These are phyloP conservation scores for Wilcoxina mikolae DNA, from an alignment of 495 filamentous ascomycete genomes.

Conservation along the genomic window DNA sequence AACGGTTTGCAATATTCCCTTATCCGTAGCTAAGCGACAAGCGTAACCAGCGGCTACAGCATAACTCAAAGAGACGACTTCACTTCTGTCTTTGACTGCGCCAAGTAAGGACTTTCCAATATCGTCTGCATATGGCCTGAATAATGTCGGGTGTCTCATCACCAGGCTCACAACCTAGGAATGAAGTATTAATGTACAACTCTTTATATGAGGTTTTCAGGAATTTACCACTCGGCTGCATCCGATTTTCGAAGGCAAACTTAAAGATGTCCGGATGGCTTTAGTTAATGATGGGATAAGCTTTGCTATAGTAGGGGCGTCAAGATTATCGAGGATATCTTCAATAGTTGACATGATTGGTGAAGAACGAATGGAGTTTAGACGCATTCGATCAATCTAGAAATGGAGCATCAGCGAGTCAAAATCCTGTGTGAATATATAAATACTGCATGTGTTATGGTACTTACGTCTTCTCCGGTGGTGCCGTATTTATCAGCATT, in stretches of 20 bases:
- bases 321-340: slow-evolving; percentile 70
- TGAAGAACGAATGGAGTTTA: slow-evolving; percentile 63
- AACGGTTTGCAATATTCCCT: slow-evolving; percentile 51
- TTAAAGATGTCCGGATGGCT: slow-evolving; percentile 70
- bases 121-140: slow-evolving; percentile 59
- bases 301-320: slow-evolving; percentile 56
- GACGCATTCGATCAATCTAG: slow-evolving; percentile 67
- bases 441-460: not conserved
- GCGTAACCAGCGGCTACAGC: slow-evolving; percentile 77
- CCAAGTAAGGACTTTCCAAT: slow-evolving; percentile 66
- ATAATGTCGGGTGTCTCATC: slow-evolving; percentile 56
- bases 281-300: slow-evolving; percentile 57
- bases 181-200: no score
- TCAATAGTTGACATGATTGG: slow-evolving; percentile 91
- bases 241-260: slow-evolving; percentile 83
- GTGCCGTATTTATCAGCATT: slow-evolving; percentile 76
- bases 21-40: slow-evolving; percentile 54
- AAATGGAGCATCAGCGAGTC: not conserved
- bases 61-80: slow-evolving; percentile 75
- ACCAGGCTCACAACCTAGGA: slow-evolving; percentile 69
- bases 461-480: slow-evolving; percentile 44
- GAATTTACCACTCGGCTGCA: slow-evolving; percentile 70
- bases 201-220: no score
- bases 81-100: slow-evolving; percentile 73
- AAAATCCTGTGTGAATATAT: not conserved